Percentiles rank a stretch among this genome's conserved stretches.
Conservation (phyloP, 257 asterid genomes). For the Solanum piurae region DNA sequence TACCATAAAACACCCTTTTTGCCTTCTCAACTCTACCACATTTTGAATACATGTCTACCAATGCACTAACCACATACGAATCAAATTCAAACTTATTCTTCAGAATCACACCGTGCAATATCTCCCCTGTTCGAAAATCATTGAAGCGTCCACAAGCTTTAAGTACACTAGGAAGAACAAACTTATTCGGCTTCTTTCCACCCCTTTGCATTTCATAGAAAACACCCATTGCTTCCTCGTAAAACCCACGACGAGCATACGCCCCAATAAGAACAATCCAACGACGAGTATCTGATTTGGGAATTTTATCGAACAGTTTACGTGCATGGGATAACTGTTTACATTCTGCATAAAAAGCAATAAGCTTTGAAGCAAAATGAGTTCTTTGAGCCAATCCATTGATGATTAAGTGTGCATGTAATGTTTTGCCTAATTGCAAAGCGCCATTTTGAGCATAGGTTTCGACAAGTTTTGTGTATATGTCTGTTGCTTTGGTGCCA, state of each 20-base stretch:
- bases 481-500: not conserved
- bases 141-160: conserved; percentile 60
- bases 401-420: conserved; percentile 50
- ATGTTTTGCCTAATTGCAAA: conserved; percentile 30
- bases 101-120: conserved; percentile 35
- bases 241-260: conserved; percentile 39
- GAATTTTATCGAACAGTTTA: conserved; percentile 58
- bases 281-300: conserved; percentile 27
- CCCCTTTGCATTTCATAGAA: conserved; percentile 33
- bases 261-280: conserved; percentile 58
- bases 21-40: conserved; percentile 41
- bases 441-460: conserved; percentile 16
- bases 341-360: conserved; percentile 34
- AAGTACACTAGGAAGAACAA: conserved; percentile 57
- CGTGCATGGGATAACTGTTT: conserved; percentile 26
- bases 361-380: conserved; percentile 37
- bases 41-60: conserved; percentile 57
- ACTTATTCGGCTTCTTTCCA: conserved; percentile 25
- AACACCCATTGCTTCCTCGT: conserved; percentile 32
- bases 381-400: conserved; percentile 25
- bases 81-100: conserved; percentile 32
- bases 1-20: conserved; percentile 34
- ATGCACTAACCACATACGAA: conserved; percentile 41
- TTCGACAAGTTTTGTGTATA: conserved; percentile 31
- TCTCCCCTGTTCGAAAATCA: conserved; percentile 40